These are phyloP conservation scores for Pogostemon cablin DNA, from an alignment of 257 asterid genomes.

Conservation along the genomic window DNA sequence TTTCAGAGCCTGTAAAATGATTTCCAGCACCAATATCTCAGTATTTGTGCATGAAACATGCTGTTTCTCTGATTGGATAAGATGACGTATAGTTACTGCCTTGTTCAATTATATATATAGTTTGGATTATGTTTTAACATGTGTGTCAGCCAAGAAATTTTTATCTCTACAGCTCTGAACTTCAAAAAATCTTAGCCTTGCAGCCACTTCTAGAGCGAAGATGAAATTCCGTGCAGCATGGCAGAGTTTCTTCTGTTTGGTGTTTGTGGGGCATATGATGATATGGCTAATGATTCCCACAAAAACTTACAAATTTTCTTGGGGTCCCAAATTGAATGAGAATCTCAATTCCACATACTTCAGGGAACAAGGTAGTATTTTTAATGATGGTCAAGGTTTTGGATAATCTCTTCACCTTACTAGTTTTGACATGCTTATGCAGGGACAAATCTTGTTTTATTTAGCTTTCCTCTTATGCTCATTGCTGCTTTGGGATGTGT, in stretches of 20 bases:
- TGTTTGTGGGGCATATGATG: constrained; percentile 53
- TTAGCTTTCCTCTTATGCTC: constrained; percentile 56
- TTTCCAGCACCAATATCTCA: constrained; percentile 24
- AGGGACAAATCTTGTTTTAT: constrained; percentile 63
- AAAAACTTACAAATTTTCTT: constrained; percentile 43
- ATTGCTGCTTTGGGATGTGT: constrained; percentile 54
- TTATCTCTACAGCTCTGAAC: background rate
- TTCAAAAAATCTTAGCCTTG: background rate
- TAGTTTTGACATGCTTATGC: constrained; percentile 26
- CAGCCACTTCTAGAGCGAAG: constrained; percentile 17
- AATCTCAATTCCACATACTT: constrained; percentile 53
- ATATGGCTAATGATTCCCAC: constrained; percentile 63
- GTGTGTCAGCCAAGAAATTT: constrained; percentile 14
- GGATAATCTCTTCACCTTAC: background rate
- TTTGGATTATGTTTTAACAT: background rate
- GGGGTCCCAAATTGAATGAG: constrained; percentile 44
- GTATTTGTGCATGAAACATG: constrained; percentile 48
- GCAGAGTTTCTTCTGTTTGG: constrained; percentile 43
- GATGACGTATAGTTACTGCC: background rate
- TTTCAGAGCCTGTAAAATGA: constrained; percentile 30
- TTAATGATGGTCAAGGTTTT: background rate
- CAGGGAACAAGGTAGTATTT: constrained; percentile 50
- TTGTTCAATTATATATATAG: background rate
- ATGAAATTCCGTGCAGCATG: constrained; percentile 45
- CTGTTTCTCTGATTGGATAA: constrained; percentile 30